Evolutionary conservation across 768 basidiomycete genomes (phyloP).

Genomic region (Lentinula edodes): DNA sequence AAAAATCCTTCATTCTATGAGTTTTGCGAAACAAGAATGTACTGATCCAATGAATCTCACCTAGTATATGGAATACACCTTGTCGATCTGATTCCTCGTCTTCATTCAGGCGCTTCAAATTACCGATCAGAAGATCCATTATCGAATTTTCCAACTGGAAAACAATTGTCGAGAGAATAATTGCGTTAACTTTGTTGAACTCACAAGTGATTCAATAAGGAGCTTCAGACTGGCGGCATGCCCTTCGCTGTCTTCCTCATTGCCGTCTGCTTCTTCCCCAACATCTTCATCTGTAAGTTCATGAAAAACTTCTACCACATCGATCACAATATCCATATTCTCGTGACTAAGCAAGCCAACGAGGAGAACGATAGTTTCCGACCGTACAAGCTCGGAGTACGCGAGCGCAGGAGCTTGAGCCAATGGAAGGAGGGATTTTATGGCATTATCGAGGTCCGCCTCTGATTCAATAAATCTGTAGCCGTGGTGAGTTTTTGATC

Average conservation of each 20-base stretch:
- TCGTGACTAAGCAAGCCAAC: constrained; percentile 91
- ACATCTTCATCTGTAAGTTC: constrained; percentile 98
- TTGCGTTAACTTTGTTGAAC: constrained; percentile 19
- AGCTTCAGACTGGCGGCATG: constrained; percentile 61
- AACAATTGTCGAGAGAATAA: background rate
- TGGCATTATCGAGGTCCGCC: constrained; percentile 83
- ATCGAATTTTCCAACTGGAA: constrained; percentile 75
- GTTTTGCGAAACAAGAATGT: constrained; percentile 1
- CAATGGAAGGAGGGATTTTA: constrained; percentile 84
- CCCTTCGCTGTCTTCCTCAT: constrained; percentile 53
- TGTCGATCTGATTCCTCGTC: constrained; percentile 85
- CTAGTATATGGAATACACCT: constrained; percentile 91
- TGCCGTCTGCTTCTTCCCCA: constrained; percentile 65
- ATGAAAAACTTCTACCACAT: constrained; percentile 86
- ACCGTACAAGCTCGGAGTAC: constrained; percentile 85
- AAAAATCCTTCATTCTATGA: constrained; percentile 59
- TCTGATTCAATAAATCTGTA: constrained; percentile 97
- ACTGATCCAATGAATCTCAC: constrained; percentile 27
- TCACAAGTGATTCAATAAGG: constrained; percentile 72
- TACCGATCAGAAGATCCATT: constrained; percentile 85
- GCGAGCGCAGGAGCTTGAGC: constrained; percentile 79
- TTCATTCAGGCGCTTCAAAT: constrained; percentile 85
- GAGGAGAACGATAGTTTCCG: constrained; percentile 63
- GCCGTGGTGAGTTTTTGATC: background rate
- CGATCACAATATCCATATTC: constrained; percentile 96